phyloP scores from a whole-genome alignment of 441 rosid species.

The Cnidoscolus chayamansa region DNA sequence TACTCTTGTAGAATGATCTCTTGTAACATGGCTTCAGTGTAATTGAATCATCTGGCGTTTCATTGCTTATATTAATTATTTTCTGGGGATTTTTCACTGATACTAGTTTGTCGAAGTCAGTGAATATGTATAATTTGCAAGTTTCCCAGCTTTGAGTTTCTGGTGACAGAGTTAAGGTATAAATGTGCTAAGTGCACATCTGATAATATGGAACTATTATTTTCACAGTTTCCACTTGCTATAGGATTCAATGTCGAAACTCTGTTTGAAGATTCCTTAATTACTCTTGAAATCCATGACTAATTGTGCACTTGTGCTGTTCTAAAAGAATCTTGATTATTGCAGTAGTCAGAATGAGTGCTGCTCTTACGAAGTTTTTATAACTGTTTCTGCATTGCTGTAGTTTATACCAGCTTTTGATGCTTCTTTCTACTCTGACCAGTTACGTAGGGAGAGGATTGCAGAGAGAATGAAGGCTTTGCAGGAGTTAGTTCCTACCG shows the following conservation, averaged over 20 bases:
- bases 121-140: neutral
- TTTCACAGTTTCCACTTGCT: neutral
- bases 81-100: neutral
- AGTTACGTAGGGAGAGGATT: slow-evolving; percentile 93
- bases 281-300: neutral
- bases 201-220: neutral
- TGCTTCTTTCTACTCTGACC: slow-evolving; percentile 18
- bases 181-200: neutral
- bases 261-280: neutral
- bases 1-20: neutral
- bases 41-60: neutral
- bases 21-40: neutral
- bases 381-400: neutral
- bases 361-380: neutral
- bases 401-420: neutral
- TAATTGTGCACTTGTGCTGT: neutral
- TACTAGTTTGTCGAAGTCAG: neutral
- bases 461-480: slow-evolving; percentile 92
- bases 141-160: neutral
- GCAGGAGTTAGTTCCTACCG: slow-evolving; percentile 95
- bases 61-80: neutral
- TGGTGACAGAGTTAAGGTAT: neutral
- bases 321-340: neutral
- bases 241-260: neutral
- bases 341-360: neutral